A percentile compares a stretch with the other conserved stretches of the same genome.
phyloP scores from a whole-genome alignment of 1,284 basidiomycete genomes.

The Rhodofomes roseus region DNA sequence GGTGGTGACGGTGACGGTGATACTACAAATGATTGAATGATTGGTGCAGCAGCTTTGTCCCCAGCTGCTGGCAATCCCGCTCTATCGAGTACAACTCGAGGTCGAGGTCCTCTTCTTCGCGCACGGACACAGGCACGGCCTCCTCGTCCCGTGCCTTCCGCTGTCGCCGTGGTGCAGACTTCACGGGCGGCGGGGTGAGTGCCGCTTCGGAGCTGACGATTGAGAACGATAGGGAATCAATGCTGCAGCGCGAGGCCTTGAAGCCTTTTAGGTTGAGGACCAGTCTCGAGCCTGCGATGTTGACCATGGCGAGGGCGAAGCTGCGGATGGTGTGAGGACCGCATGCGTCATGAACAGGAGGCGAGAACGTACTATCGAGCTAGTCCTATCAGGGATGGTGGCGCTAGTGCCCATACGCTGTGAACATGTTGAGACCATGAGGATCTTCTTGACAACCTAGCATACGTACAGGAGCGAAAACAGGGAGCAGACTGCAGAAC shows the following conservation, averaged over 20 bases:
- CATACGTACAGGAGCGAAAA: slow-evolving; percentile 25
- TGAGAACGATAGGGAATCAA: slow-evolving; percentile 13
- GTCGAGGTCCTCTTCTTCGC: slow-evolving; percentile 11
- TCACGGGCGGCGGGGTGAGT: slow-evolving; percentile 5
- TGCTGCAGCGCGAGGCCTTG: slow-evolving; percentile 18
- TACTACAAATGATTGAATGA: slow-evolving; percentile 2
- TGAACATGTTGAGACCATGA: neutral
- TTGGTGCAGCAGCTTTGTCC: slow-evolving; percentile 17
- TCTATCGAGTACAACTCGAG: slow-evolving; percentile 28
- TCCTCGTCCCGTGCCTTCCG: neutral
- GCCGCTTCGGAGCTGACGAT: slow-evolving; percentile 6
- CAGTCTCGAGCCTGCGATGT: slow-evolving; percentile 26
- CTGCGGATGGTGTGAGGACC: slow-evolving; percentile 9
- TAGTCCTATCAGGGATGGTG: slow-evolving; percentile 27
- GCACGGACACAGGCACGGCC: neutral
- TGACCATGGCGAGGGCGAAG: slow-evolving; percentile 30
- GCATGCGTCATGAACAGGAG: neutral
- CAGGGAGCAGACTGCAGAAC: slow-evolving; percentile 23
- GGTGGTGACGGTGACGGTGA: neutral
- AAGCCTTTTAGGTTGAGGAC: slow-evolving; percentile 28
- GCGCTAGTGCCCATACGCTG: slow-evolving; percentile 30
- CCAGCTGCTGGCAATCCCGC: slow-evolving; percentile 28
- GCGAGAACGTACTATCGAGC: slow-evolving; percentile 26
- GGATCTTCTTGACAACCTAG: neutral
- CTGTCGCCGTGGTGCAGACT: neutral